A percentile compares a stretch with the other conserved stretches of the same genome.
Evolutionary conservation across 2,329 filamentous ascomycete genomes (phyloP).

Genomic region (Colletotrichum destructivum): DNA sequence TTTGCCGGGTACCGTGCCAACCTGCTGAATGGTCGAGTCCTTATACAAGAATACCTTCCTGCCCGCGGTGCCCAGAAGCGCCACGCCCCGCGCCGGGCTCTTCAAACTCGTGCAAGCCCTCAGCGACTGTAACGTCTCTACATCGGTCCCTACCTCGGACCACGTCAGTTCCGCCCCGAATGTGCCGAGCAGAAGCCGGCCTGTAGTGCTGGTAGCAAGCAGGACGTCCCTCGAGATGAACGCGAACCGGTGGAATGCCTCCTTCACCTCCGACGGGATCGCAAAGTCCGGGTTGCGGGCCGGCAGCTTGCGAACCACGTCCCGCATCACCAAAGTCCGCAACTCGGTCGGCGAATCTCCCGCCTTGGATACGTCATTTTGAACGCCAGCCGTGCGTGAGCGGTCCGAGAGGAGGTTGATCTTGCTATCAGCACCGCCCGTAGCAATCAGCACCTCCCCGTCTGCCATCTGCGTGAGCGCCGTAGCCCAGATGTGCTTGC

Average conservation of each 20-base stretch:
- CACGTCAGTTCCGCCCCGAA: constrained; percentile 56
- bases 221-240: constrained; percentile 70
- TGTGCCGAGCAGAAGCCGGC: constrained; percentile 68
- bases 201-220: constrained; percentile 72
- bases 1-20: constrained; percentile 62
- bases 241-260: constrained; percentile 73
- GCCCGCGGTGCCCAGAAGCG: constrained; percentile 64
- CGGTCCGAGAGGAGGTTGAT: constrained; percentile 64
- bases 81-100: constrained; percentile 55
- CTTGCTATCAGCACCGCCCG: constrained; percentile 89
- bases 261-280: constrained; percentile 47
- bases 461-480: constrained; percentile 57
- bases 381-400: background rate
- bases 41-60: constrained; percentile 65
- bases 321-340: constrained; percentile 51
- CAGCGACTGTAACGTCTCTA: constrained; percentile 55
- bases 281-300: constrained; percentile 50
- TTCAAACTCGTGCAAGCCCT: constrained; percentile 64
- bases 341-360: constrained; percentile 36
- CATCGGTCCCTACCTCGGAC: constrained; percentile 58
- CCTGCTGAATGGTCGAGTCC: constrained; percentile 49
- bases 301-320: constrained; percentile 48
- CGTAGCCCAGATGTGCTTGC: constrained; percentile 93
- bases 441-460: constrained; percentile 67
- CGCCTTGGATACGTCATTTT: background rate